A percentile compares a stretch with the other conserved stretches of the same genome.
These are phyloP conservation scores for Saturnispora diversa DNA, from an alignment of 805 yeast species.

Conservation along the genomic window DNA sequence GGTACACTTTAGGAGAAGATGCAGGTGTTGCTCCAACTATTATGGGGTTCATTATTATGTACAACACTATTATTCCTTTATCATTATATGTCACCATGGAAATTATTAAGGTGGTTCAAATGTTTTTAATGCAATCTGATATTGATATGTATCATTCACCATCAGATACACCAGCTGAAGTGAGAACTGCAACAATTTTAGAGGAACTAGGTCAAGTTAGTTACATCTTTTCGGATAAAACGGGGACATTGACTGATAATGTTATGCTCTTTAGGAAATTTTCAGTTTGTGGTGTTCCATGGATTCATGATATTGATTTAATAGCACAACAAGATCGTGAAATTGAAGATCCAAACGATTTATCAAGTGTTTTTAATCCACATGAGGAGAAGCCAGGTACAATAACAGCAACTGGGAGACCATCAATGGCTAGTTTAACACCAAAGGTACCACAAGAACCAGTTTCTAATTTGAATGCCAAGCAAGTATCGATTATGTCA, in stretches of 20 bases:
- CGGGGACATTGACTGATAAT: slow-evolving; percentile 95
- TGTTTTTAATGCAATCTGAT: slow-evolving; percentile 76
- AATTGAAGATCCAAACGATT: slow-evolving; percentile 12
- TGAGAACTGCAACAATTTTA: slow-evolving; percentile 88
- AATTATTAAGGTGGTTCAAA: slow-evolving; percentile 82
- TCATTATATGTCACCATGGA: slow-evolving; percentile 96
- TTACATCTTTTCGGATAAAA: slow-evolving; percentile 89
- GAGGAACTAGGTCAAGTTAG: slow-evolving; percentile 97
- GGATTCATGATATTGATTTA: slow-evolving; percentile 72
- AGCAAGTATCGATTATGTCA: no score
- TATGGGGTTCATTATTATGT: slow-evolving; percentile 96
- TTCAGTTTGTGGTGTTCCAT: slow-evolving; percentile 79
- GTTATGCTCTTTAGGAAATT: slow-evolving; percentile 86
- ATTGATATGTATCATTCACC: slow-evolving; percentile 87
- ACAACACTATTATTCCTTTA: slow-evolving; percentile 89
- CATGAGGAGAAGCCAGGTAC: slow-evolving; percentile 17
- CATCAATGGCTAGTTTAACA: slow-evolving; percentile 45
- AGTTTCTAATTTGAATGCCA: no score
- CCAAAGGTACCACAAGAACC: slow-evolving; percentile 2
- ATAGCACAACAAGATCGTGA: slow-evolving; percentile 23
- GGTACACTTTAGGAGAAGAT: slow-evolving; percentile 70
- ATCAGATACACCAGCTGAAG: slow-evolving; percentile 86
- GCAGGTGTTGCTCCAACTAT: slow-evolving; percentile 83
- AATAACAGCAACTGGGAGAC: slow-evolving; percentile 38
- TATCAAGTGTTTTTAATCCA: slow-evolving; percentile 11